phyloP scores from a whole-genome alignment of 495 filamentous ascomycete species.

The Gamarada debralockiae region DNA sequence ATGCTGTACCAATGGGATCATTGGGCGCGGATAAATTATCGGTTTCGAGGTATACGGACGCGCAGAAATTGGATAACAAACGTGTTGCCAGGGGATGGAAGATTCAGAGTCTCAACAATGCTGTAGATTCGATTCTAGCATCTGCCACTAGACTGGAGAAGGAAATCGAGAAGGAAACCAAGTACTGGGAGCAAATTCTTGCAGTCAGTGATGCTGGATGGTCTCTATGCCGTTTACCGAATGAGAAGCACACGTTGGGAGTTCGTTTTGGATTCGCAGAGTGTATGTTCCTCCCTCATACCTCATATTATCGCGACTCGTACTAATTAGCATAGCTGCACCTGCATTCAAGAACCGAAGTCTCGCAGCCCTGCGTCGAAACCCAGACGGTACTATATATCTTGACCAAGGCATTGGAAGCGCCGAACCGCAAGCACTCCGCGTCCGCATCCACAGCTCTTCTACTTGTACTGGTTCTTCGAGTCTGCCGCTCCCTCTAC shows the following conservation, averaged over 20 bases:
- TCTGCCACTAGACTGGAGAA: conserved; percentile 67
- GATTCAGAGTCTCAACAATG: conserved; percentile 65
- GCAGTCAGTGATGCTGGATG: conserved; percentile 79
- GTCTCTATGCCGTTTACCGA: conserved; percentile 70
- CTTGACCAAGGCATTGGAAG: conserved; percentile 65
- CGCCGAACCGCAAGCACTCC: conserved; percentile 56
- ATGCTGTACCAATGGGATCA: conserved; percentile 65
- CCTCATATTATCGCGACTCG: not conserved
- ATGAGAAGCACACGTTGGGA: conserved; percentile 68
- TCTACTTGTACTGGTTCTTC: conserved; percentile 50
- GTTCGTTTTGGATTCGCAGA: conserved; percentile 89
- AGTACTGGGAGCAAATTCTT: conserved; percentile 85
- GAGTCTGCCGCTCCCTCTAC: conserved; percentile 26
- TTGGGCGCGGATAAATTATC: conserved; percentile 70
- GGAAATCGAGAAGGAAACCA: conserved; percentile 73
- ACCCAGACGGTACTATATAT: conserved; percentile 67
- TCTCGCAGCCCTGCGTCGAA: conserved; percentile 69
- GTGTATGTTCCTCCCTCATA: conserved; percentile 31
- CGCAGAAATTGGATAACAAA: conserved; percentile 50
- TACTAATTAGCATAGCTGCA: conserved; percentile 42
- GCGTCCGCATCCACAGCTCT: conserved; percentile 50
- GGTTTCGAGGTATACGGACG: conserved; percentile 48
- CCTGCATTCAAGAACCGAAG: conserved; percentile 74
- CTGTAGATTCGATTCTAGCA: conserved; percentile 70
- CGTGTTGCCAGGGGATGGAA: conserved; percentile 73